Evolutionary conservation across 495 filamentous ascomycete genomes (phyloP), one percentile per base, ranked within the genome.

Genomic region (Rhypophila decipiens): DNA sequence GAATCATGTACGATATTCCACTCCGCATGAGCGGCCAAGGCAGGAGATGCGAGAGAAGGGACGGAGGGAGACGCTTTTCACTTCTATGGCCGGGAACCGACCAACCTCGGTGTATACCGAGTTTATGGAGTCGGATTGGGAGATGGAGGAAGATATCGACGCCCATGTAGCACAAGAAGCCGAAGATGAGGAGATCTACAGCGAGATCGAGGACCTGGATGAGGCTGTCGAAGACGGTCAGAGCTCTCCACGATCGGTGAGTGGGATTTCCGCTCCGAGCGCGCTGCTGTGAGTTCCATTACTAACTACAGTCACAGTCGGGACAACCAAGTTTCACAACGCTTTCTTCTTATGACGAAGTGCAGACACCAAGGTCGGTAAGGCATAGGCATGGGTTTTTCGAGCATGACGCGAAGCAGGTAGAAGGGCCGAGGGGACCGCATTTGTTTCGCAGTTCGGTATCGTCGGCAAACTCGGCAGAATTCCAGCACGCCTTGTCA

Each of bases 361-460:
- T 82, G 11, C 79, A 77, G 17, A 91, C 87, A 18, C 86, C 86
- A 20, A 70, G 72, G 38, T 82, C 79, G 29, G 71, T 69, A 46
- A 60, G 59, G 37, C 63, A 63, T 57, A 60, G 62, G 43, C 56
- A 47, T 19, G 53, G 48, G 29, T 67, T 64, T 39, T 68, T 66
- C 33, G 57, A 57, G 24, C 56, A 61, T 5, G 55, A 61, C 4
- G 55, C 69, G 44, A 85, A 81, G 57, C 70, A 80, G 29, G 83
- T 89, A 2, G 78, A 88, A 57, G 90, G 90, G 19, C 90, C 90
- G 5, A 74, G 71, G 51, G 90, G 90, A 4, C 90, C 90, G 2
- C 90, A 95, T 69, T 73, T 96, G n/a, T 96, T 96, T 68, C 78
- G 87, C 46, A 72, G 69, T 24, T 83, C 73, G 43, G 72, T 66